These are phyloP conservation scores for Atractiella rhizophila DNA, from an alignment of 768 basidiomycete genomes.

Conservation along the genomic window DNA sequence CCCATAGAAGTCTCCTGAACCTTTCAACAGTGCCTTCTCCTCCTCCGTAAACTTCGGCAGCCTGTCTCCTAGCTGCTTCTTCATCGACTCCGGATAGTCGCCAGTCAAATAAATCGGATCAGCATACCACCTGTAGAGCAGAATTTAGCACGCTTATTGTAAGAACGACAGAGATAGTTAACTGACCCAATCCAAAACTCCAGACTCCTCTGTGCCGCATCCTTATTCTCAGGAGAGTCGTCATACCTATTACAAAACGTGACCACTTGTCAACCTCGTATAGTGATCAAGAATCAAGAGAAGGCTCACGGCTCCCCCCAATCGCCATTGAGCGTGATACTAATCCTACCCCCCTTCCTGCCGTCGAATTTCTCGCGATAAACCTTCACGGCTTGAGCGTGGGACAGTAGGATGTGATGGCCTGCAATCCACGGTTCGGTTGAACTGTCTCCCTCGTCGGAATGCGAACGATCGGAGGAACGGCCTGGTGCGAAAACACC, in stretches of 20 bases:
- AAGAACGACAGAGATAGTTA: no score
- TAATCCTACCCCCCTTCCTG: background rate
- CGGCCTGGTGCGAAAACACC: slow-evolving; percentile 4
- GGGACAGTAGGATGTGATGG: slow-evolving; percentile 10
- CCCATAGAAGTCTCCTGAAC: background rate
- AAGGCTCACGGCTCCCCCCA: background rate
- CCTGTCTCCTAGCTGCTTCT: slow-evolving; percentile 7
- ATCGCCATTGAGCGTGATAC: slow-evolving; percentile 2
- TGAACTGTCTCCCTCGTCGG: slow-evolving; percentile 3
- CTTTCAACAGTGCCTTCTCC: no score
- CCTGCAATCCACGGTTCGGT: slow-evolving; percentile 4
- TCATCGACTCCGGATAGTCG: slow-evolving; percentile 9
- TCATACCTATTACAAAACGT: no score
- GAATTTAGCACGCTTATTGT: no score
- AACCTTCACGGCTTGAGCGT: slow-evolving; percentile 2
- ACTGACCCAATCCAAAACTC: slow-evolving; percentile 2
- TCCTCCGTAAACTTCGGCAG: slow-evolving; percentile 14
- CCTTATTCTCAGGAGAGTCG: slow-evolving; percentile 7
- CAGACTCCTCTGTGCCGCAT: slow-evolving; percentile 12
- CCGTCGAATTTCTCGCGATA: slow-evolving; percentile 2
- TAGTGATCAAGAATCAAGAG: background rate
- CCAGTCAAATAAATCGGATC: slow-evolving; percentile 12
- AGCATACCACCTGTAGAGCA: slow-evolving; percentile 15
- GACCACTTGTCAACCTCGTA: background rate
- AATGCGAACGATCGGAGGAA: slow-evolving; percentile 3